Conservation (phyloP, 2,329 filamentous ascomycete species). For the Thermoascus crustaceus region DNA sequence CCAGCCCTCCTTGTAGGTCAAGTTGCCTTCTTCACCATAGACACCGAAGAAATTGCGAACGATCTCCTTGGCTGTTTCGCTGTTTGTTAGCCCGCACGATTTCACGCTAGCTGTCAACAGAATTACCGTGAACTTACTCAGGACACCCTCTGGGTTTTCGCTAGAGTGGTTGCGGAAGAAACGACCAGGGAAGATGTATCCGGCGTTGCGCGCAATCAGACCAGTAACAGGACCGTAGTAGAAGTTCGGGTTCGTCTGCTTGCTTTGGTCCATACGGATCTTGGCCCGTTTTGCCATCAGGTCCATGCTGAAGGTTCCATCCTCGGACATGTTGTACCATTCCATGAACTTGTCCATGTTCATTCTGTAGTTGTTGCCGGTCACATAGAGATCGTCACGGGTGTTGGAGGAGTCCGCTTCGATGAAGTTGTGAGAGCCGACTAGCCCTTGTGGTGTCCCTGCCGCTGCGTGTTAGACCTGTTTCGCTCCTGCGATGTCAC, state of each 20-base stretch:
- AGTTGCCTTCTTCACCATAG: constrained; percentile 31
- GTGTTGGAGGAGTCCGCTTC: constrained; percentile 48
- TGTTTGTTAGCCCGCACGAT: constrained; percentile 4
- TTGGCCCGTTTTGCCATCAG: constrained; percentile 38
- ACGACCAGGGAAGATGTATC: constrained; percentile 38
- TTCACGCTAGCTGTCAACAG: neutral
- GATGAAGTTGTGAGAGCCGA: constrained; percentile 48
- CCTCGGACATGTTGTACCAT: constrained; percentile 35
- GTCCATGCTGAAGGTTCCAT: constrained; percentile 36
- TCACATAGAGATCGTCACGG: constrained; percentile 46
- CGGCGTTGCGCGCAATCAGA: constrained; percentile 42
- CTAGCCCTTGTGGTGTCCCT: constrained; percentile 41
- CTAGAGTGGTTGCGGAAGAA: constrained; percentile 39
- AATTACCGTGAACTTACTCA: constrained; percentile 22
- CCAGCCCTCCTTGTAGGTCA: constrained; percentile 41
- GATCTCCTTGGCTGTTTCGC: constrained; percentile 27
- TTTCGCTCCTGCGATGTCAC: neutral
- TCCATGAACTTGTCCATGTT: constrained; percentile 46
- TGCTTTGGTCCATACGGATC: constrained; percentile 40
- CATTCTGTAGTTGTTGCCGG: constrained; percentile 43
- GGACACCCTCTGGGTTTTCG: constrained; percentile 32
- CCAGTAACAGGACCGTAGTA: constrained; percentile 49
- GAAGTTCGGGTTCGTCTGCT: constrained; percentile 46
- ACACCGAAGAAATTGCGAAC: constrained; percentile 44
- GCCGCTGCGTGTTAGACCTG: constrained; percentile 4